Conservation (phyloP, 2,329 filamentous ascomycete genomes). For the Chrysosporium queenslandicum region DNA sequence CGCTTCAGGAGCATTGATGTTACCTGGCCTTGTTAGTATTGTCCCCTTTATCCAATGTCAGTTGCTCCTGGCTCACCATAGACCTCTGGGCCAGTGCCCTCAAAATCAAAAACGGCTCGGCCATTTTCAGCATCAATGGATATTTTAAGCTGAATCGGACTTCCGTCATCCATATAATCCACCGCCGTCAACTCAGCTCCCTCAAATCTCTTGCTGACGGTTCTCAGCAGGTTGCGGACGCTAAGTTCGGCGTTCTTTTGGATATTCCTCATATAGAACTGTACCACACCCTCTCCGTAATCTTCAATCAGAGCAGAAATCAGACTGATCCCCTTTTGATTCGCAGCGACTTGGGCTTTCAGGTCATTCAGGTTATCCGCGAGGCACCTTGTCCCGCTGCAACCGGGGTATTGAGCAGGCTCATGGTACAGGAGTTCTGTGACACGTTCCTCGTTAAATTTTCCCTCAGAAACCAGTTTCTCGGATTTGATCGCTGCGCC, state of each 20-base stretch:
- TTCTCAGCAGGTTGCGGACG: constrained; percentile 59
- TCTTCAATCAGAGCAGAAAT: constrained; percentile 62
- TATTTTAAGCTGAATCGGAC: constrained; percentile 62
- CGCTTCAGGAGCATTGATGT: constrained; percentile 66
- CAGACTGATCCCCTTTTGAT: constrained; percentile 68
- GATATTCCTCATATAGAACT: constrained; percentile 70
- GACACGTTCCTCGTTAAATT: constrained; percentile 65
- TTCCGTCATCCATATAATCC: constrained; percentile 77
- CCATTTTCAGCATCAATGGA: constrained; percentile 61
- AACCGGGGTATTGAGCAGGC: constrained; percentile 60
- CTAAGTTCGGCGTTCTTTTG: constrained; percentile 66
- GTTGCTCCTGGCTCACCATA: constrained; percentile 42
- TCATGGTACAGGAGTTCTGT: constrained; percentile 58
- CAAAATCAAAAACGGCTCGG: constrained; percentile 64
- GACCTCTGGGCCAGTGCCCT: constrained; percentile 65
- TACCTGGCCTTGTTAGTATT: constrained; percentile 32
- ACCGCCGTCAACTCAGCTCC: constrained; percentile 56
- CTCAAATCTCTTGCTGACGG: constrained; percentile 55
- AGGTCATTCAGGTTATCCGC: constrained; percentile 73
- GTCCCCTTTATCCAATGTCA: not conserved
- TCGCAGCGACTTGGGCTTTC: constrained; percentile 72
- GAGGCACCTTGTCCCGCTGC: constrained; percentile 63
- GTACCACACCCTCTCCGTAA: constrained; percentile 61
- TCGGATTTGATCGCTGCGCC: constrained; percentile 55
- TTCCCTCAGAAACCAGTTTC: constrained; percentile 56